Percentiles rank a stretch among this genome's conserved stretches.
Evolutionary conservation across 768 basidiomycete genomes (phyloP).

Genomic region (Panaeolus cyanescens): DNA sequence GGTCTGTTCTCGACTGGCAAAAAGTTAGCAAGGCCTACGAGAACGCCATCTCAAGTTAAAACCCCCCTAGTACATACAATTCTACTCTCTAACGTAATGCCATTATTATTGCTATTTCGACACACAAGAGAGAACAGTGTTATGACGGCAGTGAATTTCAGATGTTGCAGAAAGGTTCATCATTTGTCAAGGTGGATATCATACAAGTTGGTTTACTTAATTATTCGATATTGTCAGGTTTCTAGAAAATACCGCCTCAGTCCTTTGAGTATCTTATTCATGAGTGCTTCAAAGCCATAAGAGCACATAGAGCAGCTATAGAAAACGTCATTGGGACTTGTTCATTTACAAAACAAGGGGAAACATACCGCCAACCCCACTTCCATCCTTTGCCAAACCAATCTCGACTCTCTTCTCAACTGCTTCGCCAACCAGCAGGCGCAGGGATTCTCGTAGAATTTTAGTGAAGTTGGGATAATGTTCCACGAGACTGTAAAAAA

Average conservation of each 20-base stretch:
- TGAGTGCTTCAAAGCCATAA: slow-evolving; percentile 71
- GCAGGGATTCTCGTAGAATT: slow-evolving; percentile 72
- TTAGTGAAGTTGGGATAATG: slow-evolving; percentile 88
- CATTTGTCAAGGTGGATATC: neutral
- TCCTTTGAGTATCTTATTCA: slow-evolving; percentile 14
- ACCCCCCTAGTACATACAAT: neutral
- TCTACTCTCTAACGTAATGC: neutral
- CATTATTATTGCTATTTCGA: slow-evolving; percentile 3
- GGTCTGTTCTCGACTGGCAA: slow-evolving; percentile 80
- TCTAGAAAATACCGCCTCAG: neutral
- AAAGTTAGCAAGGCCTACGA: slow-evolving; percentile 49
- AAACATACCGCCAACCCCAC: slow-evolving; percentile 90
- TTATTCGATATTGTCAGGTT: neutral
- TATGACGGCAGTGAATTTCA: neutral
- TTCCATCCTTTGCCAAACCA: slow-evolving; percentile 96
- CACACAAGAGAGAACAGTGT: neutral
- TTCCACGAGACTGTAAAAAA: slow-evolving; percentile 70
- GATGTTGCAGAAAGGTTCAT: neutral
- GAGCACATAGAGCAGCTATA: slow-evolving; percentile 84
- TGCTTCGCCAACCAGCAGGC: slow-evolving; percentile 75
- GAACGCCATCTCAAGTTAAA: neutral
- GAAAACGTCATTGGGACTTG: slow-evolving; percentile 9
- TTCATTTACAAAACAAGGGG: slow-evolving; percentile 5
- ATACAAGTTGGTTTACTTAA: slow-evolving; percentile 5
- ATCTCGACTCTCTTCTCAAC: slow-evolving; percentile 82